Conservation (phyloP, 441 rosid species). For the Erodium moschatum region DNA sequence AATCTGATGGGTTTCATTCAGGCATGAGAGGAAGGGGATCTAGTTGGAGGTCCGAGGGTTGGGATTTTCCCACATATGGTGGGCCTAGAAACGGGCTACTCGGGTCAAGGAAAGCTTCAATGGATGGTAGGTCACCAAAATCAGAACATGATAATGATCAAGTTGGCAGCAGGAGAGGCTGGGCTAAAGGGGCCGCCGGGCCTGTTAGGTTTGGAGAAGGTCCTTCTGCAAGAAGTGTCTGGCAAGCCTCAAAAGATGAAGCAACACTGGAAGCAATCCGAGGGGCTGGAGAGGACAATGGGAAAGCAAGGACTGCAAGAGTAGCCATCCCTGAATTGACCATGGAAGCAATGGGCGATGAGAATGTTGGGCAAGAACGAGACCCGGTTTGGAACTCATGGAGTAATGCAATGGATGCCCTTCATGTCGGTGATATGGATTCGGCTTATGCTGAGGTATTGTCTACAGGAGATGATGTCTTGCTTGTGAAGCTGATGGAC, state of each 20-base stretch:
- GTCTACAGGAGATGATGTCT: slow-evolving; percentile 70
- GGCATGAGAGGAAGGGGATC: slow-evolving; percentile 60
- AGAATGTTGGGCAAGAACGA: slow-evolving; percentile 54
- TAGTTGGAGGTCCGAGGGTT: slow-evolving; percentile 68
- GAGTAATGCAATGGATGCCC: slow-evolving; percentile 89
- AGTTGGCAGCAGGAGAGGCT: slow-evolving; percentile 66
- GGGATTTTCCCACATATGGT: slow-evolving; percentile 59
- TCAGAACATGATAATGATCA: slow-evolving; percentile 64
- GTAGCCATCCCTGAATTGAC: slow-evolving; percentile 63
- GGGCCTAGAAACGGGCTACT: slow-evolving; percentile 65
- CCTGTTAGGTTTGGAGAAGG: slow-evolving; percentile 86
- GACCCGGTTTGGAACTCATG: slow-evolving; percentile 83
- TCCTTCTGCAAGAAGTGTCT: slow-evolving; percentile 96
- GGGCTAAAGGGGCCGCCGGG: slow-evolving; percentile 58
- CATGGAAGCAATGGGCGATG: slow-evolving; percentile 80
- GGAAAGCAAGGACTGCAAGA: slow-evolving; percentile 46
- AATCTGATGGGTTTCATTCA: slow-evolving; percentile 37
- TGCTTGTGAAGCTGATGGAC: slow-evolving; percentile 93
- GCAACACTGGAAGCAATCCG: slow-evolving; percentile 98
- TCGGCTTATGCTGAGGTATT: slow-evolving; percentile 76
- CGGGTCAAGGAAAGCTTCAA: slow-evolving; percentile 50
- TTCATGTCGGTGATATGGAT: slow-evolving; percentile 79
- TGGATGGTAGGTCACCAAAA: slow-evolving; percentile 55
- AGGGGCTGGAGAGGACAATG: slow-evolving; percentile 82
- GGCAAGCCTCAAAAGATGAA: slow-evolving; percentile 99